These are phyloP conservation scores for Aspergillus transmontanensis DNA, from an alignment of 2,329 filamentous ascomycete genomes.

Conservation along the genomic window DNA sequence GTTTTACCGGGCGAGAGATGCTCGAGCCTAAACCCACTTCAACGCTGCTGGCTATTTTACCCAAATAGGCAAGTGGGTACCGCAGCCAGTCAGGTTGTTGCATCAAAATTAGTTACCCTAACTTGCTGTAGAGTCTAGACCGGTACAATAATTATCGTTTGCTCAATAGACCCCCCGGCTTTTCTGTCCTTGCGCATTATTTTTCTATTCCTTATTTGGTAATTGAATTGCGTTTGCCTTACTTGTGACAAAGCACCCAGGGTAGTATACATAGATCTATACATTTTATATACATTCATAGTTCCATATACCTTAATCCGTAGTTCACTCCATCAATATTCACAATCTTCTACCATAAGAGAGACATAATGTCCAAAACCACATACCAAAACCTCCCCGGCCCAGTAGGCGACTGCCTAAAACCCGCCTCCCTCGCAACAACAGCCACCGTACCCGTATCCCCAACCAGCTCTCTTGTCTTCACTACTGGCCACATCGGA, in stretches of 20 bases:
- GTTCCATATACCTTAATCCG: background rate
- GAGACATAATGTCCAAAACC: conserved; percentile 1
- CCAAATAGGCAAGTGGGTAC: background rate
- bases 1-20: background rate
- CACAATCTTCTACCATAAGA: background rate
- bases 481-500: conserved; percentile 7
- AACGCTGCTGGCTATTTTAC: background rate
- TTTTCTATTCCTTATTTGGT: background rate
- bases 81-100: background rate
- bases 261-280: background rate
- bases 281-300: background rate
- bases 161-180: background rate
- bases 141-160: background rate
- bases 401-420: conserved; percentile 14
- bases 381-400: conserved; percentile 16
- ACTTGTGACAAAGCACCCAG: background rate
- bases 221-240: background rate
- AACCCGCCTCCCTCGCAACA: conserved; percentile 12
- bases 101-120: background rate
- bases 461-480: conserved; percentile 2
- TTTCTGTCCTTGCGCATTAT: fast-evolving
- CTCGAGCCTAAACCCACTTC: background rate
- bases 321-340: background rate
- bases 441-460: conserved; percentile 11
- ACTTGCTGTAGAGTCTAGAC: background rate